A percentile compares a stretch with the other conserved stretches of the same genome.
Evolutionary conservation across 202 grass and related monocot species (phyloP).

Genomic region (Zoysia matrella): DNA sequence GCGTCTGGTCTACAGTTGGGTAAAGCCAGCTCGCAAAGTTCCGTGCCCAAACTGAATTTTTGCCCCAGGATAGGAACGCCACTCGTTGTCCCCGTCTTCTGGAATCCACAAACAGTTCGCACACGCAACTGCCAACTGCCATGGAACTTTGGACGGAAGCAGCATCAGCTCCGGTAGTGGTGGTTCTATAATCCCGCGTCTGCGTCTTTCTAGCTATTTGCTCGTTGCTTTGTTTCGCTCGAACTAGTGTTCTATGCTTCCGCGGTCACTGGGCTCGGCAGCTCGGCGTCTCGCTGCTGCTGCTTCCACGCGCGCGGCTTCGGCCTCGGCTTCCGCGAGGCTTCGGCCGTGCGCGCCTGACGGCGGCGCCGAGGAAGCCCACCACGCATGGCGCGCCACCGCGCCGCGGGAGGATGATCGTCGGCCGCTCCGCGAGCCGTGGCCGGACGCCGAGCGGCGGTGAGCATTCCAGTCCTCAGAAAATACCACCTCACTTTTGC

Average conservation of each 20-base stretch:
- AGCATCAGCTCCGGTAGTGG: neutral
- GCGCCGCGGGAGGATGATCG: neutral
- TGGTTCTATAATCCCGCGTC: neutral
- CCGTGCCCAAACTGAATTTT: conserved; percentile 18
- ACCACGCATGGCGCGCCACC: neutral
- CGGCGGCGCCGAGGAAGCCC: no score
- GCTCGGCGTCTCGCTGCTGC: conserved; percentile 46
- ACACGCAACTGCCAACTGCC: neutral
- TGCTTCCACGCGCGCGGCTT: neutral
- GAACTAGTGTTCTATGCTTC: conserved; percentile 39
- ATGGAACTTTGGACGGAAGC: conserved; percentile 11
- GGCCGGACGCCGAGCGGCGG: neutral
- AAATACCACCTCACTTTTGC: no score
- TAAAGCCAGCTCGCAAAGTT: neutral
- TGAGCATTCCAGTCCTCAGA: no score
- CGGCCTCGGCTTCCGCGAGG: conserved; percentile 29
- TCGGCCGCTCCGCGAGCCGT: no score
- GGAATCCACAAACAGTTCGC: neutral
- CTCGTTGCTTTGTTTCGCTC: no score
- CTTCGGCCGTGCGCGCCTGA: no score
- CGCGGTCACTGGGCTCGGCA: conserved; percentile 33
- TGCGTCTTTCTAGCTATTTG: neutral
- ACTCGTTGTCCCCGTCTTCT: conserved; percentile 4
- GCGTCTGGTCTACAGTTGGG: neutral
- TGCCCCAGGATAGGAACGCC: conserved; percentile 5